These are phyloP conservation scores for Physcomitrium patens DNA, from an alignment of 225 moss, liverwort and hornwort species.

Conservation along the genomic window DNA sequence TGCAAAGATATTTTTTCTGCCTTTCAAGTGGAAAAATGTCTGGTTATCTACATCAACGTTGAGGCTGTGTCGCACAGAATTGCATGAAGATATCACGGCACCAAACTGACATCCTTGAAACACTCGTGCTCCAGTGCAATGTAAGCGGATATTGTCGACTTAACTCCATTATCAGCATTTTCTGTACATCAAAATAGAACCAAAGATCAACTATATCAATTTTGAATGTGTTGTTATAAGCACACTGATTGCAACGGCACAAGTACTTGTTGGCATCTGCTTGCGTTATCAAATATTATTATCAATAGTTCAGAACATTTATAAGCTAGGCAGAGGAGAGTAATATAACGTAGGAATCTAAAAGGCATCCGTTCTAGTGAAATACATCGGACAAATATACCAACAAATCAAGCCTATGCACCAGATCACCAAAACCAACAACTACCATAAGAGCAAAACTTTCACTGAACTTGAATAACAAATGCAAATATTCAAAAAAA, in stretches of 20 bases:
- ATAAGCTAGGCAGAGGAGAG: too few species aligned
- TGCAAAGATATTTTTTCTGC: constrained; percentile 25
- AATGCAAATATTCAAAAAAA: neutral
- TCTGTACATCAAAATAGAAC: constrained; percentile 50
- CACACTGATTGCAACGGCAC: neutral
- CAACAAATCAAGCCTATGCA: neutral
- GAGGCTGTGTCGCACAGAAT: constrained; percentile 36
- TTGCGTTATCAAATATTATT: neutral
- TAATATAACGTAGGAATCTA: too few species aligned
- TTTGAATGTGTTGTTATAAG: neutral
- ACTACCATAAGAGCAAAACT: neutral
- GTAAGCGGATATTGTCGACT: constrained; percentile 82
- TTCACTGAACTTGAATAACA: neutral
- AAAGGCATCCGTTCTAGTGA: neutral
- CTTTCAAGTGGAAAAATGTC: constrained; percentile 32
- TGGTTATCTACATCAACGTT: constrained; percentile 31
- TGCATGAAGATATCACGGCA: constrained; percentile 56
- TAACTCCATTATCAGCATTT: constrained; percentile 93
- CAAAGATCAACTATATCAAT: constrained; percentile 1
- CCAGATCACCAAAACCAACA: neutral
- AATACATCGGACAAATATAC: neutral
- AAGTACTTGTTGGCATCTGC: neutral
- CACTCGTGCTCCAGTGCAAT: constrained; percentile 94
- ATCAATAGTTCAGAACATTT: neutral
- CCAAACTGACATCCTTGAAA: constrained; percentile 85